Base-by-base conservation (phyloP, 257 asterid genomes). In the Solanum chmielewskii region DNA sequence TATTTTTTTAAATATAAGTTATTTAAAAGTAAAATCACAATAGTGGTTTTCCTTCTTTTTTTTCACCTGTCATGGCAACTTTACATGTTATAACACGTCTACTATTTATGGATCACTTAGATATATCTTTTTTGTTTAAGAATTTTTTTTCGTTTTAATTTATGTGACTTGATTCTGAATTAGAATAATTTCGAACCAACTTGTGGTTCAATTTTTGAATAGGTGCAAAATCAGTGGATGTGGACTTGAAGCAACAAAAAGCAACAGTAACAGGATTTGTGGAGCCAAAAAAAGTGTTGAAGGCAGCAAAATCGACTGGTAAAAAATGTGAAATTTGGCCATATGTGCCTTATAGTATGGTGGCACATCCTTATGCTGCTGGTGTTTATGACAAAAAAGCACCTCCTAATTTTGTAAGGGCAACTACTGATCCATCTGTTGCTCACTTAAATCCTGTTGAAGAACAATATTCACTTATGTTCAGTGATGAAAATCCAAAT, bases 301-400 rank as follows among this genome's bases (percentile, higher is more conserved):
- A 92, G 87, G 94, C 93, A 23, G 98, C 97, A 5, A 66, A 94
- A 88, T 62, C 93, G 6, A 94, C 98, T 11, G 90, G 91, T 60
- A 95, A 94, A 89, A 96, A 92, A 76, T 93, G 89, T 12, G 99
- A 96, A 90, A 91, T 88, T 6, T 96, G 99, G 99, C 98, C 99
- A 6, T 96, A 94, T 69, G 98, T 96, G 27, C 99, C 99, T 0
- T 92, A 91, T 69, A 91, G 88, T 21, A 29, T 92, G 86, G 90
- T 96, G 0, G 99, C 99, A 2, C 99, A 96, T 86, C 99, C 98
- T 10, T 96, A 95, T 15, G 98, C 87, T 7, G 75, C 95, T 4
- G 98, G 94, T 11, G 97, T 96, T 64, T 96, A 96, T 78, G 99
- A 96, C 93, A 96, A 96, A 85, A 96, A 95, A 45, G 99, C 99